These are phyloP conservation scores for Phytophthora syringae DNA, from an alignment of 352 stramenopile genomes.

Conservation along the genomic window DNA sequence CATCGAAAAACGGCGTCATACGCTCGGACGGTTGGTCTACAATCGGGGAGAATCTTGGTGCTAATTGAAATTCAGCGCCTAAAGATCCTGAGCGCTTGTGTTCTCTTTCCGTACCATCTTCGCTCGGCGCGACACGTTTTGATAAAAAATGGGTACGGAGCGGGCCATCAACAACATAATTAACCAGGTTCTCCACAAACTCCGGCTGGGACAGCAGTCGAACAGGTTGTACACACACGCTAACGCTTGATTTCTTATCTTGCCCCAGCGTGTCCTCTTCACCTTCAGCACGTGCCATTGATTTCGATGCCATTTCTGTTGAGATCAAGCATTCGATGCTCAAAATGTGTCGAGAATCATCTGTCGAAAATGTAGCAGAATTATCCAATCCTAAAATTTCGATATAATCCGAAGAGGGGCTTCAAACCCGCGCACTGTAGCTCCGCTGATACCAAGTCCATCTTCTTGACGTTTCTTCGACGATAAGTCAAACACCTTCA, in stretches of 20 bases:
- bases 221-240: constrained; percentile 56
- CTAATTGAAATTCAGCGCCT: constrained; percentile 27
- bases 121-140: constrained; percentile 24
- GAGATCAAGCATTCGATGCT: constrained; percentile 53
- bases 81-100: constrained; percentile 25
- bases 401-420: constrained; percentile 38
- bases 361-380: constrained; percentile 15
- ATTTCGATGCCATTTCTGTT: constrained; percentile 15
- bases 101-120: constrained; percentile 12
- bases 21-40: constrained; percentile 22
- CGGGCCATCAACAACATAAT: constrained; percentile 64
- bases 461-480: constrained; percentile 43
- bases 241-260: constrained; percentile 43
- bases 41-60: constrained; percentile 24
- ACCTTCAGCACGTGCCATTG: neutral
- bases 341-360: constrained; percentile 43
- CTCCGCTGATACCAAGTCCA: constrained; percentile 27
- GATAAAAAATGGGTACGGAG: constrained; percentile 49
- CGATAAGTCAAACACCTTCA: constrained; percentile 78
- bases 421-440: constrained; percentile 16
- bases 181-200: constrained; percentile 66
- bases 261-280: constrained; percentile 4
- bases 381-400: constrained; percentile 68
- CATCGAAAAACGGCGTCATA: constrained; percentile 75
- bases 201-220: constrained; percentile 61